These are phyloP conservation scores for Eucalyptus pauciflora DNA, from an alignment of 345 rosid genomes.

Conservation along the genomic window DNA sequence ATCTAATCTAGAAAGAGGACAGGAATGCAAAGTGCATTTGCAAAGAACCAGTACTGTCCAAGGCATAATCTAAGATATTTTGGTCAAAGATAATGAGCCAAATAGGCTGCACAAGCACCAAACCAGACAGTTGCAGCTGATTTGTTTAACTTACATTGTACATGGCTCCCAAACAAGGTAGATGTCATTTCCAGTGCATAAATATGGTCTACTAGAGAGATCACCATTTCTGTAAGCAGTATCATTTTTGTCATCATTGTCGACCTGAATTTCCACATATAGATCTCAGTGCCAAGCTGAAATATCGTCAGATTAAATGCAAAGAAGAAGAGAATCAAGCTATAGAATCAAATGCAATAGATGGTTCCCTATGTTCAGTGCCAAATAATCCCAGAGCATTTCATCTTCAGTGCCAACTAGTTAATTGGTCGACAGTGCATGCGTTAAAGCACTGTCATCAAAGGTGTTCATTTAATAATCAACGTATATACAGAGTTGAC, in stretches of 20 bases:
- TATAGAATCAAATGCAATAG: background rate
- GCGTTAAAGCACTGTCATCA: background rate
- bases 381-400: background rate
- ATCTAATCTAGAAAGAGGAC: background rate
- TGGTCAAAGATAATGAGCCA: background rate
- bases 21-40: background rate
- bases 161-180: constrained; percentile 84
- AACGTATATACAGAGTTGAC: background rate
- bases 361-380: background rate
- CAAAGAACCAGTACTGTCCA: background rate
- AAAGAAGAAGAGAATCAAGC: background rate
- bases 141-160: constrained; percentile 48
- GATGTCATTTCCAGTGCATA: constrained; percentile 85
- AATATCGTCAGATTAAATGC: background rate
- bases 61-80: background rate
- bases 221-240: constrained; percentile 9
- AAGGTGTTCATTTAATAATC: background rate
- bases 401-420: background rate
- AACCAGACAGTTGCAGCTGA: background rate
- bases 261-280: constrained; percentile 14
- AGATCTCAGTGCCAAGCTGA: background rate
- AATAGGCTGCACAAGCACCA: background rate
- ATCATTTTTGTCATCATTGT: constrained; percentile 9
- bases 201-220: constrained; percentile 41
- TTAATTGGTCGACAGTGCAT: background rate